Evolutionary conservation across 176 grass and related monocot species (phyloP).

Genomic region (Triticum monococcum): DNA sequence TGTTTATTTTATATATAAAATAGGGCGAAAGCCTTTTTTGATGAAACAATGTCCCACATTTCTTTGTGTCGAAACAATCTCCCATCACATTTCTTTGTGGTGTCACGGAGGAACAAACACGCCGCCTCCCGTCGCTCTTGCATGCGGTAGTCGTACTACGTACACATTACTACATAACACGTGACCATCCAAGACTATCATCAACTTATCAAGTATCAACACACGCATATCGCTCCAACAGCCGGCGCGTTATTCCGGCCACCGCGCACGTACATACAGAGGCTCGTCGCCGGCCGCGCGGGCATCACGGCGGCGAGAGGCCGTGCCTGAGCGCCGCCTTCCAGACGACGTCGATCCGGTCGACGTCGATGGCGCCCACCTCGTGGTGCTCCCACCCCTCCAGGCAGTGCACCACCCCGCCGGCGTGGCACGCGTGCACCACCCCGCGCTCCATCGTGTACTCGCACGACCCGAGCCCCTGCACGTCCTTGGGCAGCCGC

Average conservation of each 20-base stretch:
- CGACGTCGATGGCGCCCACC: constrained; percentile 86
- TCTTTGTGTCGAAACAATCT: not conserved
- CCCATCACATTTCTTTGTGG: not conserved
- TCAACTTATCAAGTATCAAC: not conserved
- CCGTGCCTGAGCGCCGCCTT: constrained; percentile 79
- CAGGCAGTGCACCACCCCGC: constrained; percentile 88
- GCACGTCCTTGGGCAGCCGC: constrained; percentile 86
- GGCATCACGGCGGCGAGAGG: constrained; percentile 43
- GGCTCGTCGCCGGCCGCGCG: not conserved
- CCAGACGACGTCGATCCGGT: constrained; percentile 89
- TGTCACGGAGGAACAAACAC: not conserved
- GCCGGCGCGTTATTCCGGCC: constrained; percentile 26
- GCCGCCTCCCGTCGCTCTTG: not conserved
- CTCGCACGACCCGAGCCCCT: constrained; percentile 82
- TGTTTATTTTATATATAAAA: too few species aligned
- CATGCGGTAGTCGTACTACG: not conserved
- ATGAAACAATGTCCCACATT: too few species aligned
- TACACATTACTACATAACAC: not conserved
- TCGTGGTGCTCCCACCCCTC: constrained; percentile 96
- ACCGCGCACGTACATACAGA: not conserved
- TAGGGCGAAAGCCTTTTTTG: too few species aligned
- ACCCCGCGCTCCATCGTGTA: constrained; percentile 90
- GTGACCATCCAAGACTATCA: not conserved
- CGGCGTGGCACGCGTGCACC: constrained; percentile 98
- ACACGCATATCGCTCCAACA: not conserved